Evolutionary conservation across 352 stramenopile genomes (phyloP).

Genomic region (Phytophthora meadii): DNA sequence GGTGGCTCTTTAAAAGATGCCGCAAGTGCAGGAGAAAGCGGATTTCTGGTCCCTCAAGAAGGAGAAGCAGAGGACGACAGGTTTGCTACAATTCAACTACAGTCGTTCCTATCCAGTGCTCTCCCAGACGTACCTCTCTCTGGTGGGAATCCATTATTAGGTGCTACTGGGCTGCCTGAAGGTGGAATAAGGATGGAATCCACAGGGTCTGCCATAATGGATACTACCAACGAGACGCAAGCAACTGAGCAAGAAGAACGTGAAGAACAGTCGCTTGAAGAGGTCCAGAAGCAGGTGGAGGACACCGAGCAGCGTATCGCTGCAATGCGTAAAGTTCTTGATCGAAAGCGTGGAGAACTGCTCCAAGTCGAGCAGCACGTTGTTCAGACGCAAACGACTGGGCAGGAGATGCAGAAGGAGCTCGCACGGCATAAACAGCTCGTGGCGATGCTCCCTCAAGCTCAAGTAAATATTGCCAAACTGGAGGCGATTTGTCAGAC

Average conservation of each 20-base stretch:
- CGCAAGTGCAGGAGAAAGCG: neutral
- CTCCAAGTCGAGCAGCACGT: conserved; percentile 40
- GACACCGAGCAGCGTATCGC: conserved; percentile 45
- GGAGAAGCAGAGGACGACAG: conserved; percentile 20
- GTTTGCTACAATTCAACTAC: conserved; percentile 18
- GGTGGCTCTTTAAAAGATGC: neutral
- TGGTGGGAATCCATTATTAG: neutral
- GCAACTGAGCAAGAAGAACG: conserved; percentile 1
- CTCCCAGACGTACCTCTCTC: conserved; percentile 26
- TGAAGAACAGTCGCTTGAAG: conserved; percentile 34
- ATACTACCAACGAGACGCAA: neutral
- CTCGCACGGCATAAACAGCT: conserved; percentile 61
- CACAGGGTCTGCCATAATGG: conserved; percentile 7
- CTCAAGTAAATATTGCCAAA: conserved; percentile 70
- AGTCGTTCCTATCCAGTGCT: conserved; percentile 16
- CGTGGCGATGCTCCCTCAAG: conserved; percentile 69
- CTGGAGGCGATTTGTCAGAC: conserved; percentile 67
- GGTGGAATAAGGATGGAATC: conserved; percentile 1
- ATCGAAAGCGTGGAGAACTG: conserved; percentile 39
- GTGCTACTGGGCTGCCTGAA: neutral
- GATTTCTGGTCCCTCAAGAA: conserved; percentile 17
- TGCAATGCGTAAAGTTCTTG: conserved; percentile 51
- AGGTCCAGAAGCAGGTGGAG: conserved; percentile 40
- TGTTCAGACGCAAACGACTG: conserved; percentile 38
- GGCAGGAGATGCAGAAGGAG: conserved; percentile 52